A percentile compares a stretch with the other conserved stretches of the same genome.
Conservation (phyloP, 352 stramenopile species). For the Phytophthora tentaculata region DNA sequence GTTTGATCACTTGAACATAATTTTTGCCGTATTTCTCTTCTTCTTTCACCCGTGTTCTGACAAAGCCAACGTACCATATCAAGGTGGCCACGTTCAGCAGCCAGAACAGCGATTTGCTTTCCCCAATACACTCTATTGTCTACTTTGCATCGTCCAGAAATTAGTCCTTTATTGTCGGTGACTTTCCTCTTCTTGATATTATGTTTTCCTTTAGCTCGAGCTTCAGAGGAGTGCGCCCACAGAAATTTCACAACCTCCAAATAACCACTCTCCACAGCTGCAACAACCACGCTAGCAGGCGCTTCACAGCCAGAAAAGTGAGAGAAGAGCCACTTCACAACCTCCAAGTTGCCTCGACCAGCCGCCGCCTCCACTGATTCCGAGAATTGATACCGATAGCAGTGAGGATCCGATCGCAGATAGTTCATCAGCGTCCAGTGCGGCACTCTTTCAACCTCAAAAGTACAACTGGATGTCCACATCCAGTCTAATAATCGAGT, state of each 20-base stretch:
- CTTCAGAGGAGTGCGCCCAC: background rate
- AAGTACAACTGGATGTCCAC: background rate
- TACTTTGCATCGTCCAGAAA: too few relatives aligned
- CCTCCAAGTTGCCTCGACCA: background rate
- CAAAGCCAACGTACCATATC: too few relatives aligned
- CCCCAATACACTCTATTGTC: too few relatives aligned
- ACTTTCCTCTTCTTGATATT: background rate
- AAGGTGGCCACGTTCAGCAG: too few relatives aligned
- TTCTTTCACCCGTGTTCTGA: too few relatives aligned
- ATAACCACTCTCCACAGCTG: background rate
- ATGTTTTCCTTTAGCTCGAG: background rate
- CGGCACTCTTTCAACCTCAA: background rate
- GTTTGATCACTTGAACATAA: too few relatives aligned
- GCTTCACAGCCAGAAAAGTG: background rate
- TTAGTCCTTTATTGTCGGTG: too few relatives aligned
- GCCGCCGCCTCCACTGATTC: background rate
- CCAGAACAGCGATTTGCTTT: too few relatives aligned
- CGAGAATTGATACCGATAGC: background rate
- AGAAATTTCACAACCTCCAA: background rate
- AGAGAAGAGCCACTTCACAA: background rate
- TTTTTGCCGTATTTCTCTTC: too few relatives aligned
- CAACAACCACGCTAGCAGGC: background rate
- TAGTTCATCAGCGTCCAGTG: background rate
- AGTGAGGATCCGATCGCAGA: background rate
- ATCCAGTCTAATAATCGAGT: background rate